Base-by-base conservation (phyloP, 1,284 basidiomycete genomes). In the Inonotus hispidus region DNA sequence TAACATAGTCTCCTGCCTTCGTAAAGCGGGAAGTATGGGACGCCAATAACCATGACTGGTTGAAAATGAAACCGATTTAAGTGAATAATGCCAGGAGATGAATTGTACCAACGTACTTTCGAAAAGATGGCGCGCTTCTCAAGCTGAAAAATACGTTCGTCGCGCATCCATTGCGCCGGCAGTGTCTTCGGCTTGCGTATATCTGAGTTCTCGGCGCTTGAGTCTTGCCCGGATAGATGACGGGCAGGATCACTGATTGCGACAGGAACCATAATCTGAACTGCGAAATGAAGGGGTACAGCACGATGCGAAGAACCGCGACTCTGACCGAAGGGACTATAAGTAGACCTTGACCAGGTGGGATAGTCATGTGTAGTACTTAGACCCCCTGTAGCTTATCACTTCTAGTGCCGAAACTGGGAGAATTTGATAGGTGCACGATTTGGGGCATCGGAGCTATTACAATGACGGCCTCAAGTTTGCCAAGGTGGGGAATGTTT, bases 81-180 rank as follows among this genome's bases (percentile, higher is more conserved):
- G 32, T 8, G 32, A 11, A 49, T 11, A 14, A 32, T 37, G 38
- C 25, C 8, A 19, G 13, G 19, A 29, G 5, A 46, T 4, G 21
- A 16, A 46, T 57, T 27, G 29, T 46, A 8, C 6, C 23, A 25
- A 45, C 53, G 16, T 19, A 65, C 60, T 56, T 70, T 67, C 29
- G 66, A 67, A 59, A 70, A 70, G 38, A 70, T 69, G 23, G 68
- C 69, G 14, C 67, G 64, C 32, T 68, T 65, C 53, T 70, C 69
- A 10, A 70, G 65, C 41, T 70, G 59, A 53, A 64, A 64, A 37
- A 64, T 61, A 2, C 29, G n/a, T 27, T 64, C 63, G 23, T 58
- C 59, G 35, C 56, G 39, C 47, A 53, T 61, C 63, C 63, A 64
- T 53, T 54, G 54, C 32, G 63, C 59, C 4, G 59, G 63, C 37